Percentiles rank a stretch among this genome's conserved stretches.
Conservation (phyloP, 805 yeast genomes). For the Candida mattraensis region DNA sequence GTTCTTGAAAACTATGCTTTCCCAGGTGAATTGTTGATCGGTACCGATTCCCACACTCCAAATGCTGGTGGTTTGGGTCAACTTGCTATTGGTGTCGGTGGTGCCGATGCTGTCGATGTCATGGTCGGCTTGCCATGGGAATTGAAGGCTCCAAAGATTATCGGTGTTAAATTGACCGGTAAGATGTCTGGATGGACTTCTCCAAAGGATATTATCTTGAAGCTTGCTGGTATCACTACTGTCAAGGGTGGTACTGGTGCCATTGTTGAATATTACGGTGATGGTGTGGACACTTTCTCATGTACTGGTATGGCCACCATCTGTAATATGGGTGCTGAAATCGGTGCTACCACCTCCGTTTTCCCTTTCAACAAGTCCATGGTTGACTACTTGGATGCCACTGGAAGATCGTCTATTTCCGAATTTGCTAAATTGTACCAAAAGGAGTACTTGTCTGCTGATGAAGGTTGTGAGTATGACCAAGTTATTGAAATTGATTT, state of each 20-base stretch:
- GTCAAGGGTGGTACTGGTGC: conserved; percentile 98
- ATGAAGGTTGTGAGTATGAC: conserved; percentile 87
- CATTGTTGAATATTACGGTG: conserved; percentile 95
- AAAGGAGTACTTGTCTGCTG: conserved; percentile 69
- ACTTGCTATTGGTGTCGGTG: conserved; percentile 98
- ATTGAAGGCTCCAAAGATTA: conserved; percentile 92
- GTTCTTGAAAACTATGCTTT: conserved; percentile 95
- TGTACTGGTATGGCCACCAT: conserved; percentile 99
- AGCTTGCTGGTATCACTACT: conserved; percentile 90
- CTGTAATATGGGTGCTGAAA: conserved; percentile 99
- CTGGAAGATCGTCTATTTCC: conserved; percentile 81
- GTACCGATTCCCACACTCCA: conserved; percentile 98
- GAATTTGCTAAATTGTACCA: conserved; percentile 57
- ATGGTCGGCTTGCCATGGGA: conserved; percentile 96
- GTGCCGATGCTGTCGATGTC: conserved; percentile 98
- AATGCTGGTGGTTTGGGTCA: conserved; percentile 99
- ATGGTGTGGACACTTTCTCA: conserved; percentile 87
- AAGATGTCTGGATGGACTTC: conserved; percentile 92
- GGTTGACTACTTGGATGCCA: conserved; percentile 68
- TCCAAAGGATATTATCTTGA: conserved; percentile 93
- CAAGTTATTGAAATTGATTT: conserved; percentile 88
- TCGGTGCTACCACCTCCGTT: conserved; percentile 96
- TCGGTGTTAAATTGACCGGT: conserved; percentile 95
- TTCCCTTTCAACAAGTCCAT: conserved; percentile 77
- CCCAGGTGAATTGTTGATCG: conserved; percentile 96